phyloP scores from a whole-genome alignment of 352 stramenopile genomes.

The Saprolegnia parasitica region DNA sequence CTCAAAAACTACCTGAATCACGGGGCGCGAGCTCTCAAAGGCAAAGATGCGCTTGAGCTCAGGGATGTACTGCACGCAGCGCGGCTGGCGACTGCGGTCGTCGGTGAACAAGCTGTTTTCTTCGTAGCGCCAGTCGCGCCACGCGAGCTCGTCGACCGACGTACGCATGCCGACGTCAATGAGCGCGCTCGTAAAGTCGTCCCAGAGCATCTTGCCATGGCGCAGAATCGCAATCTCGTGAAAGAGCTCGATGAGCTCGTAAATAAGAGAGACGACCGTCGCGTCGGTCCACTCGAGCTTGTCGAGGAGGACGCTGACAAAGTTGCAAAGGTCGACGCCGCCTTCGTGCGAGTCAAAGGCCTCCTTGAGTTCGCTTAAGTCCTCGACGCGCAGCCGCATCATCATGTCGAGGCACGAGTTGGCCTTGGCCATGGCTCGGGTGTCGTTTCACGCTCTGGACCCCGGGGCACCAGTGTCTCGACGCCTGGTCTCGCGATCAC shows the following conservation, averaged over 20 bases:
- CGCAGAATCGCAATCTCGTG: slow-evolving; percentile 72
- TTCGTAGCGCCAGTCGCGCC: slow-evolving; percentile 69
- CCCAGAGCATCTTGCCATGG: slow-evolving; percentile 76
- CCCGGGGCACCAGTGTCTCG: not conserved
- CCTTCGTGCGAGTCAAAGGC: slow-evolving; percentile 56
- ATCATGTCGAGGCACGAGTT: slow-evolving; percentile 76
- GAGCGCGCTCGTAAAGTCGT: slow-evolving; percentile 78
- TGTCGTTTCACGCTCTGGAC: not conserved
- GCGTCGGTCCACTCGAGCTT: slow-evolving; percentile 53
- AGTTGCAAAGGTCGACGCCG: slow-evolving; percentile 53
- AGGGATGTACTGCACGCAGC: slow-evolving; percentile 48
- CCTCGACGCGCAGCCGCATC: slow-evolving; percentile 65
- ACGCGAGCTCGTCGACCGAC: slow-evolving; percentile 38
- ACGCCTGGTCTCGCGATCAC: too few species aligned
- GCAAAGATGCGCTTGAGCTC: slow-evolving; percentile 60
- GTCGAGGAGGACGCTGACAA: slow-evolving; percentile 70
- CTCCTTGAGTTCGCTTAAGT: slow-evolving; percentile 52
- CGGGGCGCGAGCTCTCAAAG: slow-evolving; percentile 55
- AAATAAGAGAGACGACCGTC: slow-evolving; percentile 55
- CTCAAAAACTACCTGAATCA: slow-evolving; percentile 56
- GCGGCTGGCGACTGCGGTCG: slow-evolving; percentile 42
- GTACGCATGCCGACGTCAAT: slow-evolving; percentile 74
- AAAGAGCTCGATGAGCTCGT: slow-evolving; percentile 75
- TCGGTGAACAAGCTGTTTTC: slow-evolving; percentile 54
- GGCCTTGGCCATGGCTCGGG: not conserved